Base-by-base conservation (phyloP, 1,284 basidiomycete genomes). In the Neonothopanus nambi region DNA sequence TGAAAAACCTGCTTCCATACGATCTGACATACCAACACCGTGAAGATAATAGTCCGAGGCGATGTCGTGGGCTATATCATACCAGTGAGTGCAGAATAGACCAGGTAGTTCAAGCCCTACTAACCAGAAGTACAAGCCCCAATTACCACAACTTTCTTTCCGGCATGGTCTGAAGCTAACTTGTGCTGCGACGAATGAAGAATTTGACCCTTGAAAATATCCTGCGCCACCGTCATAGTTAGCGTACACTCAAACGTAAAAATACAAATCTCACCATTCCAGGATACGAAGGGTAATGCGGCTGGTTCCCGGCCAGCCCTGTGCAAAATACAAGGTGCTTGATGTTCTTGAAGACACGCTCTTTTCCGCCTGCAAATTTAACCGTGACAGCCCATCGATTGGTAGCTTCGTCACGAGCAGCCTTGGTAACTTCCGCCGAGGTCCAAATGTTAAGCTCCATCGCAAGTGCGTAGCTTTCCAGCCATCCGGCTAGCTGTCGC, bases 111-210 rank as follows among this genome's bases (percentile, higher is more conserved):
- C n/a, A n/a, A n/a, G n/a, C n/a, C n/a, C n/a, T n/a, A 52, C 63
- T 8, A 52, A 78, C 79, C 83, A 4, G 82, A 82, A 12, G 81
- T 87, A 57, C 82, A 82, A n/a, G 84, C 75, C 1, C 85, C 85
- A 20, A 88, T 68, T 0, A 88, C 77, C 11, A 81, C 77, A 2
- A 58, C 53, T 39, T 54, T 56, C 43, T 56, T 53, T 9, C 51
- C 54, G n/a, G 40, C 9, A 37, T 53, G 50, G n/a, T 58, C 57
- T 17, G 50, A 35, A 3, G 54, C 54, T 24, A 50, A 17, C 17
- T 51, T 56, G 18, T 56, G 45, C 13, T 58, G 20, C 21, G 44
- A 33, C 1, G 57, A 54, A 46, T 58, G 57, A 26, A 55, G 28
- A 15, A 56, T 48, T 21, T 53, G 40, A 12, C 57, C 57, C 30